Percentiles rank a stretch among this genome's conserved stretches.
Evolutionary conservation across 306 rosid species (phyloP).

Genomic region (Sicyos edulis): DNA sequence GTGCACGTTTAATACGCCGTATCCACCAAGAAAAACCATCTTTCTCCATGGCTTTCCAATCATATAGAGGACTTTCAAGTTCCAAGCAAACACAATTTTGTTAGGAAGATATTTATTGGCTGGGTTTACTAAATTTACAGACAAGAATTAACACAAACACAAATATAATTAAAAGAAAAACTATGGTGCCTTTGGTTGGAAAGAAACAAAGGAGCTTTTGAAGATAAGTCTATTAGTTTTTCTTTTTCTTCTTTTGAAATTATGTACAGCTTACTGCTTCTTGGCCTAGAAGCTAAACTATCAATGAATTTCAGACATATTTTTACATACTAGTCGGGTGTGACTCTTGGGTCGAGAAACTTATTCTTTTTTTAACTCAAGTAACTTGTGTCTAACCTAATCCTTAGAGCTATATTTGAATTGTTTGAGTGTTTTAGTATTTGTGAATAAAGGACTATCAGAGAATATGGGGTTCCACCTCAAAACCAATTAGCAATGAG

Average conservation of each 20-base stretch:
- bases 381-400: background rate
- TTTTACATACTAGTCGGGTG: too few relatives aligned
- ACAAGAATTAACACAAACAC: background rate
- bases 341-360: background rate
- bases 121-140: background rate
- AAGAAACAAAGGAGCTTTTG: too few relatives aligned
- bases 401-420: too few relatives aligned
- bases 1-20: slow-evolving; percentile 73
- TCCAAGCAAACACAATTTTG: slow-evolving; percentile 21
- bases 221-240: too few relatives aligned
- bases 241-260: too few relatives aligned
- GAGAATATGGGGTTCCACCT: too few relatives aligned
- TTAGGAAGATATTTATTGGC: slow-evolving; percentile 20
- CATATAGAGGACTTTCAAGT: slow-evolving; percentile 73
- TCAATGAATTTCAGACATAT: too few relatives aligned
- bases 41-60: slow-evolving; percentile 94
- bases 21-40: slow-evolving; percentile 96
- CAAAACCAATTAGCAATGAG: too few relatives aligned
- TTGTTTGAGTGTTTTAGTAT: background rate
- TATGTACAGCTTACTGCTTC: too few relatives aligned
- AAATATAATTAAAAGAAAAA: background rate
- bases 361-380: background rate
- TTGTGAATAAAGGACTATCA: background rate
- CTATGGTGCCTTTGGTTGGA: background rate
- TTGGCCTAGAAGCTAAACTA: too few relatives aligned